Evolutionary conservation across 2,329 filamentous ascomycete genomes (phyloP), one percentile per base, ranked within the genome.

Genomic region (Colletotrichum destructivum): DNA sequence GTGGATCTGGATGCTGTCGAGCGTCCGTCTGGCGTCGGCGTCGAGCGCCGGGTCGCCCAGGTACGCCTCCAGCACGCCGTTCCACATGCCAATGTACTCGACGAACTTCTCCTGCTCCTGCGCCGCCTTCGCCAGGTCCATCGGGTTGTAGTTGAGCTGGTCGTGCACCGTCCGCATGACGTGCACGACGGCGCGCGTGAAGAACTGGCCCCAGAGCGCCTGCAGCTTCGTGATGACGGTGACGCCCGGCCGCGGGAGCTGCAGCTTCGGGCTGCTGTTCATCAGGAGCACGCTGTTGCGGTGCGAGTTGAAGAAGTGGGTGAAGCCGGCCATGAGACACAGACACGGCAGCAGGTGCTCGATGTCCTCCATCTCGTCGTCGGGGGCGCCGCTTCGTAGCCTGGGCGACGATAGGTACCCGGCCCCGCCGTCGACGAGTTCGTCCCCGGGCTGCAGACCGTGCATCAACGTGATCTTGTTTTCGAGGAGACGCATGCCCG

Each of bases 191-290:
- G 60, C 69, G 16, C 64, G 66, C 12, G 73, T 74, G 59, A 72
- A 74, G 65, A 74, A 73, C 52, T 64, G 62, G 26, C 71, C 72
- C 73, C 73, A 74, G 7, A 74, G 42, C 35, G 61, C 23, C 51
- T 66, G 56, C 3, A 74, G 47, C 18, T 62, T 74, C 5, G 66
- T 9, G 7, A 46, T n/a, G 1, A 11, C 13, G 0, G 69, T 72
- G 4, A 38, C 35, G 1, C 69, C 69, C 13, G 69, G 69, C 18
- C 35, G 26, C 0, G 69, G 69, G 3, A 72, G 57, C 38, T 63
- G 59, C 1, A 42, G 42, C 2, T 49, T 52, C 0, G 65, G 65
- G 3, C 42, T 60, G 47, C 65, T 64, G 52, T 70, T 60, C 69
- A 72, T 63, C n/a, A 49, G 31, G 2, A 46, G 55, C 46, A 72